Base-by-base conservation (phyloP, 2,329 filamentous ascomycete genomes). In the Penicillium sp. region DNA sequence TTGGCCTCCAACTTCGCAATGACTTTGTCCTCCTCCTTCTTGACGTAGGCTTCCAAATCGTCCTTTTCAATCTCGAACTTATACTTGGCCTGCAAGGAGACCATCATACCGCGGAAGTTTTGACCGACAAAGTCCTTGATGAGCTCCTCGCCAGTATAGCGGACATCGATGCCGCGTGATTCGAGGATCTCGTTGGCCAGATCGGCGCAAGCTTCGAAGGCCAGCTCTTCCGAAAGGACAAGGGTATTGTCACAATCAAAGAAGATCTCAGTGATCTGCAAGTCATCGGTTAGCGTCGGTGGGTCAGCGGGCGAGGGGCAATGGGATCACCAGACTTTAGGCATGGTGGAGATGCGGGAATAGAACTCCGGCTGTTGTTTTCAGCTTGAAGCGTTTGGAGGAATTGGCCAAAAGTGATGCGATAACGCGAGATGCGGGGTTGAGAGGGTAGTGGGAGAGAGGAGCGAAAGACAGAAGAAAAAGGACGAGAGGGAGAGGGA, bases 21-120 rank as follows among this genome's bases (percentile, higher is more conserved):
- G 67, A 96, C 91, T 62, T 86, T 86, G 68, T 90, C 89, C 71
- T 95, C 89, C 77, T 96, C 92, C 65, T 81, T 81, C 65, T 79
- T 81, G 59, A 95, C 90, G 72, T 91, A 95, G 36, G 71, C 73
- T 66, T 94, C 87, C 54, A 92, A 76, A 69, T 95, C 89, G 2
- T 84, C 85, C 18, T 81, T 73, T 23, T 75, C 66, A 76, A 96
- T 84, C 49, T 81, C 77, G 76, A 96, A 93, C 75, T 82, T 80
- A 81, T 90, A 87, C 75, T 89, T 88, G 73, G 85, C 78, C 75
- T 92, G 87, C 57, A 96, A 85, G 57, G 85, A 86, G 55, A 80
- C 75, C 77, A 96, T 87, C 90, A 96, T 96, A 76, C 91, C 90
- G 64, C 91, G 90, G 83, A 96, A 96, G 83, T 95, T 96, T 74